These are phyloP conservation scores for Yarrowia sp. DNA, from an alignment of 805 yeast species.

Conservation along the genomic window DNA sequence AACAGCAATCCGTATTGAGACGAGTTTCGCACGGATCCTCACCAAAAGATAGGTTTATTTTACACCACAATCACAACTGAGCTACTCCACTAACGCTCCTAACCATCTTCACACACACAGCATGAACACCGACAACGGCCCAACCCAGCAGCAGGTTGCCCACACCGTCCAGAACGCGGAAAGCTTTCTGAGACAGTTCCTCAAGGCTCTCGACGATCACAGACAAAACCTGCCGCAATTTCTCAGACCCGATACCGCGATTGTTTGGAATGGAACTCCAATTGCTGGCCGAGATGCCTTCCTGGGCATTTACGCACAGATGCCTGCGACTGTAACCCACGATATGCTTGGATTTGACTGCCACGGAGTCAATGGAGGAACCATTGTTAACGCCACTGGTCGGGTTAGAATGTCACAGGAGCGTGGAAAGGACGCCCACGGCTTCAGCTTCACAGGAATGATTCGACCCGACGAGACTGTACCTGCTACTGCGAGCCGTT, in stretches of 20 bases:
- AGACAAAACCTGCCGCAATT: conserved; percentile 34
- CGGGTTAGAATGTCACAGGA: conserved; percentile 40
- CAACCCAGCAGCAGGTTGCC: background rate
- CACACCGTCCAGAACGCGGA: conserved; percentile 29
- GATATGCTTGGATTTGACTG: conserved; percentile 40
- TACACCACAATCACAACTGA: too few species aligned
- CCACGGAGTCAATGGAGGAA: conserved; percentile 41
- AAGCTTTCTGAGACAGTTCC: conserved; percentile 36
- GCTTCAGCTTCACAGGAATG: conserved; percentile 35
- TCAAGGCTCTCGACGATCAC: conserved; percentile 39
- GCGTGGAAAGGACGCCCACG: conserved; percentile 35
- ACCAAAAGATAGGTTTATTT: too few species aligned
- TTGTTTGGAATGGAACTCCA: conserved; percentile 46
- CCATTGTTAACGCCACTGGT: conserved; percentile 39
- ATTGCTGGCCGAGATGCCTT: conserved; percentile 42
- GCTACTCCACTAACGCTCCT: too few species aligned
- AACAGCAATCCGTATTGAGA: background rate
- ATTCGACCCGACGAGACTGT: background rate
- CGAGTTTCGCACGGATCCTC: background rate
- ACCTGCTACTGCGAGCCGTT: background rate
- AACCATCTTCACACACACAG: background rate
- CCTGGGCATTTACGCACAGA: conserved; percentile 37
- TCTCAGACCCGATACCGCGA: conserved; percentile 38
- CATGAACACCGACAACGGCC: background rate
- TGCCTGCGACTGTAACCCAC: conserved; percentile 41